phyloP scores from a whole-genome alignment of 2,329 filamentous ascomycete species.

The Cladosporium austrohemisphaericum region DNA sequence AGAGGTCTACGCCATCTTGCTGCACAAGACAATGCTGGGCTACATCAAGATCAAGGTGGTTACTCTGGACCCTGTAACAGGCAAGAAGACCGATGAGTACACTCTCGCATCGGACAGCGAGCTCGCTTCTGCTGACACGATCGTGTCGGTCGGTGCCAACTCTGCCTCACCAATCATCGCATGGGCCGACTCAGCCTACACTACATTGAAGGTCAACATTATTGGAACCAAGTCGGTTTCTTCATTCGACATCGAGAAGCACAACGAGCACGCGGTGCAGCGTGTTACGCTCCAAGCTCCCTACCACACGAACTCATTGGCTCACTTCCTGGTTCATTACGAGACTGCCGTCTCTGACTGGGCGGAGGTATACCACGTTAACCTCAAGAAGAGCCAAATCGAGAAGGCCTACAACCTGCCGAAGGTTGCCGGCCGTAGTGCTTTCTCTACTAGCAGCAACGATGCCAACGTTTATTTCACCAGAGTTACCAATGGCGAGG shows the following conservation, averaged over 20 bases:
- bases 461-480: conserved; percentile 87
- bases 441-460: conserved; percentile 73
- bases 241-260: conserved; percentile 42
- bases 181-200: conserved; percentile 64
- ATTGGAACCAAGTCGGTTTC: conserved; percentile 50
- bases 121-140: conserved; percentile 59
- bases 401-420: conserved; percentile 79
- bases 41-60: conserved; percentile 75
- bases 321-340: conserved; percentile 84
- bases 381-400: conserved; percentile 65
- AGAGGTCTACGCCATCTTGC: conserved; percentile 70
- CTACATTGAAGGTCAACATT: conserved; percentile 67
- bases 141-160: conserved; percentile 73
- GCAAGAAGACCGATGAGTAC: conserved; percentile 68
- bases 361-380: conserved; percentile 81
- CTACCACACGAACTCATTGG: conserved; percentile 63
- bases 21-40: conserved; percentile 62
- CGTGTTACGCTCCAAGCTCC: conserved; percentile 68
- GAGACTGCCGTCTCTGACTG: conserved; percentile 67
- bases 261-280: conserved; percentile 39
- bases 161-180: conserved; percentile 70
- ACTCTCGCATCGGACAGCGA: conserved; percentile 71
- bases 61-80: conserved; percentile 68
- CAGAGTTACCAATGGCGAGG: conserved; percentile 70
- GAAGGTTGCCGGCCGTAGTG: conserved; percentile 63